Conservation (phyloP, 306 rosid genomes). For the apple (Malus domestica) region ASM211411v1 NC_041796.1:10171501-10172000, state of each 20-base stretch:
- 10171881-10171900: background rate
- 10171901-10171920: background rate
- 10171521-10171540: background rate
- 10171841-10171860: background rate
- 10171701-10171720: background rate
- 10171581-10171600: background rate
- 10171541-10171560: background rate
- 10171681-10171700: background rate
- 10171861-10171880: background rate
- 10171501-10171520: background rate
- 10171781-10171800: background rate
- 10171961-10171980: constrained; percentile 1
- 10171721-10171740: background rate
- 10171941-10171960: background rate
- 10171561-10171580: background rate
- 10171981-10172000: constrained; percentile 70
- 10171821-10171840: background rate
- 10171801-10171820: background rate
- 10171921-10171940: background rate
- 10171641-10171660: constrained; percentile 8
- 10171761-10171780: background rate
- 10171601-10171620: constrained; percentile 1
- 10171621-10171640: background rate
- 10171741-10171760: background rate
- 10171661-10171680: background rate